Evolutionary conservation across 129 eudicot genomes (phyloP).

Genomic region (Helichrysum umbraculigerum): DNA sequence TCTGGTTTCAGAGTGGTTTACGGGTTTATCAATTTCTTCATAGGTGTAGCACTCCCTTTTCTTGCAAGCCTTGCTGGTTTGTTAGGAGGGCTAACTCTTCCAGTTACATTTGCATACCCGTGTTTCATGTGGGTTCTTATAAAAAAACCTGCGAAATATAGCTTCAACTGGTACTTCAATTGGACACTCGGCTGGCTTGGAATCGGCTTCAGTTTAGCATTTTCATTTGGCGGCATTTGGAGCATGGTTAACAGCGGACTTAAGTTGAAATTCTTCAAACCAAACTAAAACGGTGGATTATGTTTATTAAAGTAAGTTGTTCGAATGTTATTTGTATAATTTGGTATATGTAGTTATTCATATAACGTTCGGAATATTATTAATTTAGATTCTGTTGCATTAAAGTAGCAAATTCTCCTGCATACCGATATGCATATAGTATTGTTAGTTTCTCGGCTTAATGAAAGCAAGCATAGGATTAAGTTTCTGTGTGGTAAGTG

Average conservation of each 20-base stretch:
- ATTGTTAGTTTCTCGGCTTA: slow-evolving; percentile 12
- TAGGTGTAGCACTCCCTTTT: slow-evolving; percentile 84
- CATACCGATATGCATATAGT: background rate
- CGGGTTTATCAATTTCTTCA: slow-evolving; percentile 67
- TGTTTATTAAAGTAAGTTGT: slow-evolving; percentile 9
- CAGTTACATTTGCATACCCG: slow-evolving; percentile 56
- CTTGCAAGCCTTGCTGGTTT: slow-evolving; percentile 54
- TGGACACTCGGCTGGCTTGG: slow-evolving; percentile 95
- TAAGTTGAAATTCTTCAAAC: slow-evolving; percentile 82
- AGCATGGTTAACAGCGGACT: slow-evolving; percentile 88
- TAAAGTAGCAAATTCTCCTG: background rate
- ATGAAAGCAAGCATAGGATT: slow-evolving; percentile 16
- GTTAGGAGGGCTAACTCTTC: slow-evolving; percentile 55
- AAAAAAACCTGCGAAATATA: slow-evolving; percentile 64
- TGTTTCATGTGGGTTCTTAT: slow-evolving; percentile 64
- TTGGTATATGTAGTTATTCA: slow-evolving; percentile 10
- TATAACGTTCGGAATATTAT: background rate
- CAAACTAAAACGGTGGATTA: slow-evolving; percentile 34
- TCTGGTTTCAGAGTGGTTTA: slow-evolving; percentile 86
- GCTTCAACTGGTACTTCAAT: slow-evolving; percentile 87
- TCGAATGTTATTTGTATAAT: slow-evolving; percentile 18
- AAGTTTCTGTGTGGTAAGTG: slow-evolving; percentile 2
- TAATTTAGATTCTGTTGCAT: background rate
- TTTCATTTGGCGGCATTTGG: slow-evolving; percentile 89
- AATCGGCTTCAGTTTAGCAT: slow-evolving; percentile 76